Percentiles rank a stretch among this genome's conserved stretches.
These are phyloP conservation scores for Puccinia triticina DNA, from an alignment of 1,284 basidiomycete species.

Conservation along the genomic window DNA sequence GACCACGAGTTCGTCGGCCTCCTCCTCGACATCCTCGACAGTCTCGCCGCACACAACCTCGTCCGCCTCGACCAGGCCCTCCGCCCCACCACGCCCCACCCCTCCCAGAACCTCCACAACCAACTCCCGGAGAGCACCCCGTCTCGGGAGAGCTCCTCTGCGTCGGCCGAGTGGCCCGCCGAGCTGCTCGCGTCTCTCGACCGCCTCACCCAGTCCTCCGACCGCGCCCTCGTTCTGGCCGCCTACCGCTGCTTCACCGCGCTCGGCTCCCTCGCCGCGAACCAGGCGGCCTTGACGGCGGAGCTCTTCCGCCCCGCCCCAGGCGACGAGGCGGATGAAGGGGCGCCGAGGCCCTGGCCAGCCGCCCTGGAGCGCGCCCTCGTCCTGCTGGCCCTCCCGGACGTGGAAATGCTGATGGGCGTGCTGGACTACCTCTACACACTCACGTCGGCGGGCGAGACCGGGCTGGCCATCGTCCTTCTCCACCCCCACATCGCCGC, in stretches of 20 bases:
- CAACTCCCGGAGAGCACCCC: background rate
- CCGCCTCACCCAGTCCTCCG: constrained; percentile 13
- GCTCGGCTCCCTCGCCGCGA: background rate
- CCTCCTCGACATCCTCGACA: constrained; percentile 74
- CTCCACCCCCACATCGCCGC: constrained; percentile 16
- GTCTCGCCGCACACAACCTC: constrained; percentile 56
- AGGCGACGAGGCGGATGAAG: background rate
- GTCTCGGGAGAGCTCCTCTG: too few relatives aligned
- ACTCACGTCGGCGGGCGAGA: background rate
- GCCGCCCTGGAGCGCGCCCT: constrained; percentile 21
- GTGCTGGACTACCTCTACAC: constrained; percentile 44
- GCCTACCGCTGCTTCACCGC: constrained; percentile 36
- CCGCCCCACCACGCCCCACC: background rate
- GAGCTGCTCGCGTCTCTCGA: constrained; percentile 17
- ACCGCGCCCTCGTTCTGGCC: constrained; percentile 32
- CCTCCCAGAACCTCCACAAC: background rate
- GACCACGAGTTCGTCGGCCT: constrained; percentile 23
- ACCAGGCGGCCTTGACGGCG: constrained; percentile 5
- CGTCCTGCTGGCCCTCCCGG: constrained; percentile 30
- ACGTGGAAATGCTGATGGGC: constrained; percentile 30
- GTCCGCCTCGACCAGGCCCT: constrained; percentile 25
- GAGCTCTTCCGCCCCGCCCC: background rate
- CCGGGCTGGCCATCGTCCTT: constrained; percentile 3
- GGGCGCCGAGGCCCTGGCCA: background rate
- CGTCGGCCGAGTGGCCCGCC: constrained; percentile 2